Evolutionary conservation across 495 filamentous ascomycete species (phyloP).

Genomic region (Podospora fimiseda): DNA sequence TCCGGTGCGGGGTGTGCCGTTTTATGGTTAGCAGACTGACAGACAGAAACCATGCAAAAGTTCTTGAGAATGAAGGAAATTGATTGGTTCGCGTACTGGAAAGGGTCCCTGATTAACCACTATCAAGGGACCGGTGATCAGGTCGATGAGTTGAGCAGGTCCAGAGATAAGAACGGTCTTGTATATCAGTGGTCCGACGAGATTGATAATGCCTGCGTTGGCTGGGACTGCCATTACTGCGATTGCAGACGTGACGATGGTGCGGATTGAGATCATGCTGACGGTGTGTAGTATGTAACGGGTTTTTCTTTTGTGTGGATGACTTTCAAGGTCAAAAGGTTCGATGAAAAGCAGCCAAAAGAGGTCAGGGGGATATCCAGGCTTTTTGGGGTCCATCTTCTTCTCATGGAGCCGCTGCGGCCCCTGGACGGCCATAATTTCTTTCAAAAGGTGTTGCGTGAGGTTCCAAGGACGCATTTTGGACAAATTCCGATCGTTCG

Average conservation of each 20-base stretch:
- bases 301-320: too few relatives aligned
- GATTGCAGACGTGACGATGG: background rate
- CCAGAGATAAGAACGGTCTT: background rate
- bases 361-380: too few relatives aligned
- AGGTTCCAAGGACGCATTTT: too few relatives aligned
- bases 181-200: background rate
- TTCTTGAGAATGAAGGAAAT: background rate
- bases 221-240: background rate
- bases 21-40: background rate
- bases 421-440: too few relatives aligned
- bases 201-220: background rate
- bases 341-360: too few relatives aligned
- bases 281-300: too few relatives aligned
- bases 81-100: background rate
- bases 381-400: too few relatives aligned
- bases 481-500: too few relatives aligned
- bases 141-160: background rate
- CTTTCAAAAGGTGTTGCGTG: too few relatives aligned
- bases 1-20: too few relatives aligned
- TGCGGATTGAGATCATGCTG: background rate
- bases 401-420: too few relatives aligned
- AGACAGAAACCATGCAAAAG: background rate
- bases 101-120: background rate
- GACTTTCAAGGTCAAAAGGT: too few relatives aligned
- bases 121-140: background rate